Evolutionary conservation across 352 stramenopile species (phyloP).

Genomic region (Globisporangium megalacanthum): DNA sequence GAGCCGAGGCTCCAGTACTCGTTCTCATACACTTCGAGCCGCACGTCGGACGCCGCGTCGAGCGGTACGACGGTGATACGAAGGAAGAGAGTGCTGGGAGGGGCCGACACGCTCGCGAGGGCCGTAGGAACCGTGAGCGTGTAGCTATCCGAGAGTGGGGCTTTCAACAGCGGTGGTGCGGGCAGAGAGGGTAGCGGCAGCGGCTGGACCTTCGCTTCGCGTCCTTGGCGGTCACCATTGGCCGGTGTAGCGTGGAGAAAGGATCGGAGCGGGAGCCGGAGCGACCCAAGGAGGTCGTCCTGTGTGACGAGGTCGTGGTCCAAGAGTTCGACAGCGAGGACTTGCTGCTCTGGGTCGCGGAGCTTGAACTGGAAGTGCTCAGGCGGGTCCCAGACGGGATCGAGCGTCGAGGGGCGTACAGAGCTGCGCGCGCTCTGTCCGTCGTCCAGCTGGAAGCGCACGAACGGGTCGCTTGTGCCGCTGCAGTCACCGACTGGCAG

Average conservation of each 20-base stretch:
- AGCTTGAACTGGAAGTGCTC: constrained; percentile 36
- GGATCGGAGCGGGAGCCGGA: constrained; percentile 19
- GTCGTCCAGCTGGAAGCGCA: constrained; percentile 19
- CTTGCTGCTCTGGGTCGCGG: constrained; percentile 7
- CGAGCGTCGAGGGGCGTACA: constrained; percentile 14
- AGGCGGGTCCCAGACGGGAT: constrained; percentile 23
- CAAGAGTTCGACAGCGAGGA: constrained; percentile 22
- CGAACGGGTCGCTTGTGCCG: constrained; percentile 32
- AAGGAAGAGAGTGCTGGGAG: constrained; percentile 17
- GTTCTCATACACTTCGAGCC: constrained; percentile 36
- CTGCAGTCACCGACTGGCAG: constrained; percentile 22
- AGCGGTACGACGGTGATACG: constrained; percentile 16
- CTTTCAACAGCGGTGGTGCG: neutral
- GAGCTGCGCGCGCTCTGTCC: constrained; percentile 20
- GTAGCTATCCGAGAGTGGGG: constrained; percentile 3
- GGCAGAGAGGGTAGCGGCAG: neutral
- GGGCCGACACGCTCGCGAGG: constrained; percentile 8
- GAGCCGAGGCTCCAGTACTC: constrained; percentile 19
- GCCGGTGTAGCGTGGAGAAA: constrained; percentile 2
- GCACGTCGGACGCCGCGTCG: constrained; percentile 14
- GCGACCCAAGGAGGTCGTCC: constrained; percentile 22
- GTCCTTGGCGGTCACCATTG: neutral
- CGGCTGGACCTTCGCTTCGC: neutral
- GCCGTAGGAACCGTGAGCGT: constrained; percentile 13
- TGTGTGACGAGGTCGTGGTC: constrained; percentile 22